Base-by-base conservation (phyloP, 148 eudicot species). In the Limonium bicolor region DNA sequence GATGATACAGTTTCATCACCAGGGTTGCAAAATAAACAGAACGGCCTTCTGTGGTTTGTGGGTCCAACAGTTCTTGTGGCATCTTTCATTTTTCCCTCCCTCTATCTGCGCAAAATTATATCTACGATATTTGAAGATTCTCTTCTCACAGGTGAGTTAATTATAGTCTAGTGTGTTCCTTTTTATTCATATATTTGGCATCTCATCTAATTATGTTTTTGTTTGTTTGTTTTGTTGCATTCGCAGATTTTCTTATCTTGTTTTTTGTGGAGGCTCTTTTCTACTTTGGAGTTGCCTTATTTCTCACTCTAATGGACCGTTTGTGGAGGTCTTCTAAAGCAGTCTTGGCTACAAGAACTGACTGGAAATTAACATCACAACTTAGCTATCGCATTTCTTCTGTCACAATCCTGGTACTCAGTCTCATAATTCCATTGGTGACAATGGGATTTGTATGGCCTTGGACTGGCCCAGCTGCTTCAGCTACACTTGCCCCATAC, bases 381-480 rank as follows among this genome's bases (percentile, higher is more conserved):
- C 45, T 72, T 55, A 90, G 86, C 36, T 67, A 80, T 42, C 77
- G 83, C 14, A 66, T 84, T 35, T 77, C 97, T 20, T 72, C 83
- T 15, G 95, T 77, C 49, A 71, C 87, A 1, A 72, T 84, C 52
- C 60, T 88, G 75, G 78, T 77, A 54, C 93, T 84, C 26, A 90
- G 97, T 59, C 84, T 90, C 37, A 57, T 80, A 39, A 77, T 80
- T 50, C 95, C 97, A 24, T 61, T 84, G 83, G 87, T 84, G 41
- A 90, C 97, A 22, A 90, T 90, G 97, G 97, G 97, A 27, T 77
- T 72, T 59, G 97, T 90, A 39, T 90, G 95, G 97, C 97, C 97
- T 5, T 90, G 97, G 95, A 90, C 95, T 34, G 97, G 97, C 27
- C 97, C 97, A 26, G 96, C 96, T 20, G 96, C 96, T 50, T 88